Evolutionary conservation across 148 eudicot genomes (phyloP).

Genomic region (Salicornia ramosissima): DNA sequence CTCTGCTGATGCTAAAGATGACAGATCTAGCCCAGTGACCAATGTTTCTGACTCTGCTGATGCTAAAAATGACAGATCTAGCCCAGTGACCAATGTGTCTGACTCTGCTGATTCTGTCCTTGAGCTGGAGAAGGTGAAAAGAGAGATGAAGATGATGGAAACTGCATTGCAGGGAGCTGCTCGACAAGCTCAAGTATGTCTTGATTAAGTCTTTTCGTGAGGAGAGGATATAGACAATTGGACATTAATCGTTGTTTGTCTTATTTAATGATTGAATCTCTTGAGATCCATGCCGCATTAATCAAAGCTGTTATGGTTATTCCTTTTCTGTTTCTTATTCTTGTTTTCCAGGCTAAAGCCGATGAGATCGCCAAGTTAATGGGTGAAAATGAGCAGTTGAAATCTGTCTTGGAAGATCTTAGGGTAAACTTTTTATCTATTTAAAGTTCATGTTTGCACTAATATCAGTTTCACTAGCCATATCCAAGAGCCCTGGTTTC

Average conservation of each 20-base stretch:
- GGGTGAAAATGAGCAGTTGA: slow-evolving; percentile 87
- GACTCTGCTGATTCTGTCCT: slow-evolving; percentile 36
- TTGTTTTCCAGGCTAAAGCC: slow-evolving; percentile 73
- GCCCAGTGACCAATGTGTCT: slow-evolving; percentile 42
- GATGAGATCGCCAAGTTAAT: slow-evolving; percentile 91
- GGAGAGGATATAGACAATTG: neutral
- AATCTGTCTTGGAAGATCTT: slow-evolving; percentile 60
- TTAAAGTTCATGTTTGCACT: neutral
- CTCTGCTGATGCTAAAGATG: slow-evolving; percentile 34
- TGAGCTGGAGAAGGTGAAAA: slow-evolving; percentile 77
- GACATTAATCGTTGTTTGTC: neutral
- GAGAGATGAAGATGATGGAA: slow-evolving; percentile 98
- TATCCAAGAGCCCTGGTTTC: neutral
- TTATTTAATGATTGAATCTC: neutral
- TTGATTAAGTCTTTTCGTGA: slow-evolving; percentile 3
- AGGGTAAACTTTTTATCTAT: slow-evolving; percentile 38
- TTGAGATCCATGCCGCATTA: neutral
- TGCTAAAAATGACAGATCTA: slow-evolving; percentile 32
- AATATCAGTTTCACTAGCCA: neutral
- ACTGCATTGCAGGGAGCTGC: slow-evolving; percentile 93
- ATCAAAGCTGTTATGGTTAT: slow-evolving; percentile 6
- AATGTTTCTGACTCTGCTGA: slow-evolving; percentile 37
- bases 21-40: slow-evolving; percentile 43
- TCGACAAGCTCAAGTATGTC: slow-evolving; percentile 85
- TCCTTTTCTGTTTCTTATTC: no score